These are phyloP conservation scores for Nidularia sp. DNA, from an alignment of 768 basidiomycete genomes.

Conservation along the genomic window DNA sequence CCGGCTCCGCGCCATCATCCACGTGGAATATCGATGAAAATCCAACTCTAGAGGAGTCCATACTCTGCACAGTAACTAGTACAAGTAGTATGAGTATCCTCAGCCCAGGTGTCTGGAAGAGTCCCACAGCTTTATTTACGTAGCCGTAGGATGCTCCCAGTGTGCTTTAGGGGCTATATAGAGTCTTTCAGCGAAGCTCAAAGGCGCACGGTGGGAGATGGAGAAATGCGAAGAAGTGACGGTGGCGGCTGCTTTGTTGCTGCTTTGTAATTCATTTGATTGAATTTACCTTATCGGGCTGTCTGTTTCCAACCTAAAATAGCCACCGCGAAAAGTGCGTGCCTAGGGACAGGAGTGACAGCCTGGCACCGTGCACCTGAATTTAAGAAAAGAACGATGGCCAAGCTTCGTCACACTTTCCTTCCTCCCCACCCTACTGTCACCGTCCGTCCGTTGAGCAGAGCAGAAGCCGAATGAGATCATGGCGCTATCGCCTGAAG, in stretches of 20 bases:
- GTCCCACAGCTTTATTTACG: too few relatives aligned
- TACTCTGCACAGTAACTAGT: too few relatives aligned
- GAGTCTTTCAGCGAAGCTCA: neutral
- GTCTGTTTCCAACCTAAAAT: neutral
- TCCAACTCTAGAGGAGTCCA: too few relatives aligned
- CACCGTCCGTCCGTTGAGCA: neutral
- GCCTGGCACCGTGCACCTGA: neutral
- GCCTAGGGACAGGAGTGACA: neutral
- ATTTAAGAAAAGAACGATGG: neutral
- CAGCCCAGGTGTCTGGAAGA: too few relatives aligned
- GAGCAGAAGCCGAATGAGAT: neutral
- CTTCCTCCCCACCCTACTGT: neutral
- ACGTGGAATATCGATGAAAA: too few relatives aligned
- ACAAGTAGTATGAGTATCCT: too few relatives aligned
- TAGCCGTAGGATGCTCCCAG: too few relatives aligned
- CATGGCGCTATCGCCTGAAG: constrained; percentile 3
- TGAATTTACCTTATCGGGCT: neutral
- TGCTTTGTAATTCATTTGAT: neutral
- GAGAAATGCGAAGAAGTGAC: neutral
- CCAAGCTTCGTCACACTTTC: neutral
- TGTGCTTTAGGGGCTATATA: constrained; percentile 1
- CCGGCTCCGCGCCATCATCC: too few relatives aligned
- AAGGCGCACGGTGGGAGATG: neutral
- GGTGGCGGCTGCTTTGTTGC: neutral
- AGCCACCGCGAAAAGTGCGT: neutral